Conservation (phyloP, 805 yeast species). For the Cyberlindnera nakhonratchasimensis region DNA sequence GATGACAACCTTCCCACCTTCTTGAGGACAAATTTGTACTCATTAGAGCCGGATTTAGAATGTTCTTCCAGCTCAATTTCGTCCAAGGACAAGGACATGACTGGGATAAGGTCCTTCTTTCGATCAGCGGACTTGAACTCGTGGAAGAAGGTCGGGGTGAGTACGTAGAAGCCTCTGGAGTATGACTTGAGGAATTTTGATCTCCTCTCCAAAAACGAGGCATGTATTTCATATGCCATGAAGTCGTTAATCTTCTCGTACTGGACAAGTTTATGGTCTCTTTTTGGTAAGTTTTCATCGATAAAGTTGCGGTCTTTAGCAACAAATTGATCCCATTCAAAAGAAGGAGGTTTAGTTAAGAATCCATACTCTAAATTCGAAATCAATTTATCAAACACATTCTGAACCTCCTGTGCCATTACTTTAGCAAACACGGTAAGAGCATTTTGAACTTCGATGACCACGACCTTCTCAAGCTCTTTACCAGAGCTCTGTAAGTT, state of each 20-base stretch:
- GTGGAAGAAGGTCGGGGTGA: constrained; percentile 84
- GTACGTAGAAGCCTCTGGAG: constrained; percentile 84
- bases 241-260: constrained; percentile 72
- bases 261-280: constrained; percentile 56
- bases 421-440: constrained; percentile 67
- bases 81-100: constrained; percentile 75
- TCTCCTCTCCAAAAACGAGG: constrained; percentile 83
- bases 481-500: constrained; percentile 86
- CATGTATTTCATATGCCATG: constrained; percentile 61
- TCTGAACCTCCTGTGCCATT: constrained; percentile 68
- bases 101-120: constrained; percentile 75
- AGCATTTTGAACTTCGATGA: constrained; percentile 80
- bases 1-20: constrained; percentile 73
- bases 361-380: constrained; percentile 67
- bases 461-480: constrained; percentile 85
- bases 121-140: constrained; percentile 86
- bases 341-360: constrained; percentile 69
- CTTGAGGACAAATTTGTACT: constrained; percentile 77
- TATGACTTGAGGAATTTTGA: constrained; percentile 91
- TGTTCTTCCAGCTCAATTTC: constrained; percentile 83
- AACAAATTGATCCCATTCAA: constrained; percentile 88
- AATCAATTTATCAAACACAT: constrained; percentile 61
- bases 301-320: constrained; percentile 69
- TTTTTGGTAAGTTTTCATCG: constrained; percentile 55
- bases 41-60: constrained; percentile 62